phyloP scores from a whole-genome alignment of 2,329 filamentous ascomycete species.

The Aspergillus floridensis region DNA sequence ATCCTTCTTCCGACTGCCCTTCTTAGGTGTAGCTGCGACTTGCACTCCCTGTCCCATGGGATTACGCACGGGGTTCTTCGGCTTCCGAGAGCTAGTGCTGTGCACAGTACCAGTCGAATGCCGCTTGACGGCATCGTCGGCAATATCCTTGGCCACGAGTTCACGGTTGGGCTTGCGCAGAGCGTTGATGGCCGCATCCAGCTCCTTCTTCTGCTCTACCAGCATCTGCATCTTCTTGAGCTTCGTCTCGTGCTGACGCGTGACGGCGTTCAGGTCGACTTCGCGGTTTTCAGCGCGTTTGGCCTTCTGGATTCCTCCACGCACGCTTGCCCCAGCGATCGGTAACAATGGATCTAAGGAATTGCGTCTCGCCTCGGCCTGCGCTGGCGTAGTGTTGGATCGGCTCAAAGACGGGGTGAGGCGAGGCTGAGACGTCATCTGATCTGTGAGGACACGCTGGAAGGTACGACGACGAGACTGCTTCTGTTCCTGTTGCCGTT shows the following conservation, averaged over 20 bases:
- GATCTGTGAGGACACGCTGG: constrained; percentile 48
- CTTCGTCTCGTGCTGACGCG: constrained; percentile 46
- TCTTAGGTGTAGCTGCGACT: constrained; percentile 48
- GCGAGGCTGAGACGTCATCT: constrained; percentile 30
- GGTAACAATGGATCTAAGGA: constrained; percentile 42
- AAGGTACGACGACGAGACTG: constrained; percentile 37
- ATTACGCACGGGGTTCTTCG: constrained; percentile 43
- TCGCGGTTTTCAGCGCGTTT: constrained; percentile 49
- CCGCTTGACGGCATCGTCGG: constrained; percentile 42
- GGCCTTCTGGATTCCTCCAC: constrained; percentile 46
- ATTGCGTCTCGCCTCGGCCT: constrained; percentile 41
- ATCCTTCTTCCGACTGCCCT: constrained; percentile 36
- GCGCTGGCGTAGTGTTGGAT: constrained; percentile 43
- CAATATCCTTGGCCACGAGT: constrained; percentile 46
- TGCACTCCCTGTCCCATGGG: constrained; percentile 45
- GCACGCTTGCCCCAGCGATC: constrained; percentile 34
- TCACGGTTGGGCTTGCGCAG: constrained; percentile 49
- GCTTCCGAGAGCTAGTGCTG: constrained; percentile 35
- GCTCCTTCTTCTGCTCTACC: constrained; percentile 47
- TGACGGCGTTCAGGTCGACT: constrained; percentile 47
- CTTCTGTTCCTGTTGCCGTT: constrained; percentile 29
- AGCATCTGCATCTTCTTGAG: constrained; percentile 46
- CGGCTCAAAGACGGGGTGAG: constrained; percentile 39
- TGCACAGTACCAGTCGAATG: constrained; percentile 26
- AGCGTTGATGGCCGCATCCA: constrained; percentile 48